Evolutionary conservation across 768 basidiomycete species (phyloP).

Genomic region (Tricholoma furcatifolium): DNA sequence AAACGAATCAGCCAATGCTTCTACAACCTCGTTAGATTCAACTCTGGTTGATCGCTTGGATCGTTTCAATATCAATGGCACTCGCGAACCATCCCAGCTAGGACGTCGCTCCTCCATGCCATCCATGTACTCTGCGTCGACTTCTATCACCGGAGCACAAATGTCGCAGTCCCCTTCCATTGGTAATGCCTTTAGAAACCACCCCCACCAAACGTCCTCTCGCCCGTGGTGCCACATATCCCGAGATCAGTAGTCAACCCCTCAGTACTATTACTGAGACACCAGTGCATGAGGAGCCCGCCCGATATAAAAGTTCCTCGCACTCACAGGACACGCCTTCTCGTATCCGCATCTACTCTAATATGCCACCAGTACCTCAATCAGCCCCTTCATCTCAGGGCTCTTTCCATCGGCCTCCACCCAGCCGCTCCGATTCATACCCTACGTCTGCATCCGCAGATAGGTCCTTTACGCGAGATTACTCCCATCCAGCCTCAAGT

Average conservation of each 20-base stretch:
- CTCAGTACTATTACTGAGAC: constrained; percentile 41
- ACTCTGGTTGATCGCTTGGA: constrained; percentile 28
- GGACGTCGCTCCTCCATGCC: constrained; percentile 37
- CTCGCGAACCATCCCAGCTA: constrained; percentile 16
- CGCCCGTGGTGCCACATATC: constrained; percentile 32
- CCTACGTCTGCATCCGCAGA: constrained; percentile 1
- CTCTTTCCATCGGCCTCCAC: not conserved
- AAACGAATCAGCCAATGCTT: constrained; percentile 35
- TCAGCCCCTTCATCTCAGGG: constrained; percentile 8
- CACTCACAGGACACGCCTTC: not conserved
- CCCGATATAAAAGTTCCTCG: not conserved
- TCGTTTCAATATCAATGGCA: constrained; percentile 19
- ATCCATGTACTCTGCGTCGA: no score
- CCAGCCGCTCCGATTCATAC: constrained; percentile 7
- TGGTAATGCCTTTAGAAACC: constrained; percentile 29
- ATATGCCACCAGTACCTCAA: not conserved
- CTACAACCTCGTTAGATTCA: constrained; percentile 23
- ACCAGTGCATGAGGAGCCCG: not conserved
- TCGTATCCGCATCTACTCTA: not conserved
- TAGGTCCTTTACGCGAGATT: no score
- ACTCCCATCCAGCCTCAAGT: no score
- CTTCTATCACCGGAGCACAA: constrained; percentile 24
- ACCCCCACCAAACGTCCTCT: constrained; percentile 18
- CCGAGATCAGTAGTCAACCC: constrained; percentile 24
- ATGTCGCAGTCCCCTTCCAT: constrained; percentile 43